Percentiles rank a stretch among this genome's conserved stretches.
phyloP scores from a whole-genome alignment of 768 basidiomycete genomes.

The Naematelia encephala region DNA sequence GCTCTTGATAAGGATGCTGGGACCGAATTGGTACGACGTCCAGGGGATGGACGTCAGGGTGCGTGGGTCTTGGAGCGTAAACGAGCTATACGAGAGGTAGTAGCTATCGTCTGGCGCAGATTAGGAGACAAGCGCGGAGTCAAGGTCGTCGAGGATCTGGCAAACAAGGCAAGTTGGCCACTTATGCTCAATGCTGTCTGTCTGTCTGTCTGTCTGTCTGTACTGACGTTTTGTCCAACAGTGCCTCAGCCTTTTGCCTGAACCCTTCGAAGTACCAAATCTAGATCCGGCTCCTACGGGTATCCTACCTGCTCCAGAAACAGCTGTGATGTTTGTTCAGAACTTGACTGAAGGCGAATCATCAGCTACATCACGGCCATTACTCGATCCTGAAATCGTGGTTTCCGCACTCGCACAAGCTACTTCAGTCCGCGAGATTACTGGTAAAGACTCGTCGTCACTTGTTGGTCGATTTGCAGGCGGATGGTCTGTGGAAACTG shows the following conservation, averaged over 20 bases:
- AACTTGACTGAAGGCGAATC: conserved; percentile 33
- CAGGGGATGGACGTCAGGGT: conserved; percentile 41
- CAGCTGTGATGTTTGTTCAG: conserved; percentile 55
- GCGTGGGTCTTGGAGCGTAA: conserved; percentile 54
- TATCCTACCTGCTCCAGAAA: conserved; percentile 56
- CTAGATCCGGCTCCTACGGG: conserved; percentile 49
- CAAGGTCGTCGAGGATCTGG: conserved; percentile 54
- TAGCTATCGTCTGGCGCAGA: conserved; percentile 64
- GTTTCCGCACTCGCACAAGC: conserved; percentile 60
- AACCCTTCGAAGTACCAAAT: conserved; percentile 52
- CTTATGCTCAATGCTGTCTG: neutral
- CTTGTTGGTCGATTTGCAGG: conserved; percentile 59
- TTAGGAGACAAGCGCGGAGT: conserved; percentile 72
- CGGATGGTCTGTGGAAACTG: conserved; percentile 71
- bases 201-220: too few relatives aligned
- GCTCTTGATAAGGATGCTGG: conserved; percentile 61
- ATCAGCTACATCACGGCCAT: conserved; percentile 48
- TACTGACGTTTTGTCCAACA: conserved; percentile 39
- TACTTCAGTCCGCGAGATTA: conserved; percentile 61
- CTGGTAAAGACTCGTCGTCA: conserved; percentile 61
- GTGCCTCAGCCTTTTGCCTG: conserved; percentile 56
- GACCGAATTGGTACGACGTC: conserved; percentile 46
- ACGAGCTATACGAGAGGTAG: conserved; percentile 60
- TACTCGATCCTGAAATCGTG: conserved; percentile 59
- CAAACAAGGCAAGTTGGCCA: conserved; percentile 29